Evolutionary conservation across 495 filamentous ascomycete species (phyloP).

Genomic region (Talaromyces trachyspermus): DNA sequence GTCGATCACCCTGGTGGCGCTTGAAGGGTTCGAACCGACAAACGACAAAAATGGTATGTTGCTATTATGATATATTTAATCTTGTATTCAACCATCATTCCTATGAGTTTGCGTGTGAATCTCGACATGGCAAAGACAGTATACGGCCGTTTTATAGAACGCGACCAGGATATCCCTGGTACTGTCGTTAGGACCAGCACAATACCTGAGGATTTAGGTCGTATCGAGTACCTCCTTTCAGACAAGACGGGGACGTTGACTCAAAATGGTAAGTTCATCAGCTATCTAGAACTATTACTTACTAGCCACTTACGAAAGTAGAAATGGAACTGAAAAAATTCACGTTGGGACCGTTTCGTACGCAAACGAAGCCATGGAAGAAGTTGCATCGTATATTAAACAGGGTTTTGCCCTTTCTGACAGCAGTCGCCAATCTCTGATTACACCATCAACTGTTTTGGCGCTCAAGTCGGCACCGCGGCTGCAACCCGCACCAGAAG

Average conservation of each 20-base stretch:
- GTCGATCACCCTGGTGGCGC: constrained; percentile 80
- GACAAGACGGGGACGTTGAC: constrained; percentile 98
- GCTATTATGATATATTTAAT: constrained; percentile 94
- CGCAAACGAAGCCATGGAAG: constrained; percentile 97
- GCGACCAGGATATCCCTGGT: constrained; percentile 78
- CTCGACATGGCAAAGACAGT: constrained; percentile 94
- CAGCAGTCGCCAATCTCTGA: constrained; percentile 35
- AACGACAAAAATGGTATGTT: constrained; percentile 73
- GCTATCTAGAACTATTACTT: background rate
- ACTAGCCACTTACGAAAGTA: constrained; percentile 16
- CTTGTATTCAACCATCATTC: constrained; percentile 97
- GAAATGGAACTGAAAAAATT: constrained; percentile 99
- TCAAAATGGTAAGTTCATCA: constrained; percentile 58
- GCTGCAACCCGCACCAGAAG: constrained; percentile 72
- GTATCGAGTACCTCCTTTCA: constrained; percentile 92
- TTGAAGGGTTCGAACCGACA: constrained; percentile 70
- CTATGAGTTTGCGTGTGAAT: constrained; percentile 93
- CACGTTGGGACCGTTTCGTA: constrained; percentile 98
- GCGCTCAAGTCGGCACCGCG: constrained; percentile 46
- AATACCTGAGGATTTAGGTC: constrained; percentile 91
- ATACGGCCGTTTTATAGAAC: constrained; percentile 92
- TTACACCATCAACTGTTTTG: constrained; percentile 67
- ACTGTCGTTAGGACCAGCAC: constrained; percentile 95
- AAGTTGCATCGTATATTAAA: constrained; percentile 76
- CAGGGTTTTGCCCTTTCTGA: constrained; percentile 61